Evolutionary conservation across 208 protist species (phyloP).

Genomic region (Acanthamoeba rhysodes): DNA sequence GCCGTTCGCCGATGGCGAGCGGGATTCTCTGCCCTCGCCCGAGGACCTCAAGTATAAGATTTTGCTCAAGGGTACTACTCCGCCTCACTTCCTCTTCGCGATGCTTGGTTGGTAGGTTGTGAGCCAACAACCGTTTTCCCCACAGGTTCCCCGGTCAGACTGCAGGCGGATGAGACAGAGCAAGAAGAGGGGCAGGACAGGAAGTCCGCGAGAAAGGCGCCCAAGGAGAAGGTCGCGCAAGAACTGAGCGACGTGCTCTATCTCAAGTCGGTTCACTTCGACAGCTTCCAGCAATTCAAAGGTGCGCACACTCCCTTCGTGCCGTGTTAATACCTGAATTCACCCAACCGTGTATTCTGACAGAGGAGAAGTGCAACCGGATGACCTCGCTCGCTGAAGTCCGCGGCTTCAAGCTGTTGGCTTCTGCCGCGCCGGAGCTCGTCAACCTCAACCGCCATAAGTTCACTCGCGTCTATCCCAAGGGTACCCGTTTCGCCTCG

Average conservation of each 20-base stretch:
- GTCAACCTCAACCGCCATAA: slow-evolving; percentile 89
- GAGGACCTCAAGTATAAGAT: slow-evolving; percentile 79
- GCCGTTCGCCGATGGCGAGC: not conserved
- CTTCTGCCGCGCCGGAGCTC: slow-evolving; percentile 18
- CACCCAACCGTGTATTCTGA: not conserved
- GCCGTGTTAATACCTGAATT: not conserved
- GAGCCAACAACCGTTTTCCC: not conserved
- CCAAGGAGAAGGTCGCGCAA: slow-evolving; percentile 72
- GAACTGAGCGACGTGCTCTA: slow-evolving; percentile 75
- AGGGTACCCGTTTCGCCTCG: slow-evolving; percentile 93
- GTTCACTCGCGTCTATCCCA: slow-evolving; percentile 95
- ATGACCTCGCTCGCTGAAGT: slow-evolving; percentile 34
- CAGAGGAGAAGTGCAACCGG: not conserved
- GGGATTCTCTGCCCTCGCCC: slow-evolving; percentile 67
- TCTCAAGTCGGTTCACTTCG: slow-evolving; percentile 53
- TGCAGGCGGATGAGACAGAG: slow-evolving; percentile 23
- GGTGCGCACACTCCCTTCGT: not conserved
- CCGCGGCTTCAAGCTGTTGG: slow-evolving; percentile 30
- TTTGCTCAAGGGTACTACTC: slow-evolving; percentile 75
- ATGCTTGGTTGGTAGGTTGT: not conserved
- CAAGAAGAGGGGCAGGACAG: slow-evolving; percentile 5
- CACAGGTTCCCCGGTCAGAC: not conserved
- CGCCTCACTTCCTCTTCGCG: not conserved
- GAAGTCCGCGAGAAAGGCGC: not conserved
- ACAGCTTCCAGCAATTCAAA: slow-evolving; percentile 54